Conservation (phyloP, 495 filamentous ascomycete genomes). For the Penicillium angulare region DNA sequence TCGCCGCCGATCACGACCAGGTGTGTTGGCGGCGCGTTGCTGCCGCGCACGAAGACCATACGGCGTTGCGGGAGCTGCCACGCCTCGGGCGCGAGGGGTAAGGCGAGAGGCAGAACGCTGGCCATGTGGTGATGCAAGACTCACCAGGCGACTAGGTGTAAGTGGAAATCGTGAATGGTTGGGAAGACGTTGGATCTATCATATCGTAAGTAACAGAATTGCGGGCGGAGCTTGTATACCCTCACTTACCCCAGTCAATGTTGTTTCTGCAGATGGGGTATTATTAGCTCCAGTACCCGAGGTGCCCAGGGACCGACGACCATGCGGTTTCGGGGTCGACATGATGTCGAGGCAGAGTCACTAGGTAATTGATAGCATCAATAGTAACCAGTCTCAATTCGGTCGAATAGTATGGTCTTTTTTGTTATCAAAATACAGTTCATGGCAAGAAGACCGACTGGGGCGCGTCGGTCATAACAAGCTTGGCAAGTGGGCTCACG, state of each 20-base stretch:
- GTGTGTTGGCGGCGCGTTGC: conserved; percentile 73
- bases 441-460: conserved; percentile 4
- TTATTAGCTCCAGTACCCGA: conserved; percentile 19
- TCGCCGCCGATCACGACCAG: conserved; percentile 62
- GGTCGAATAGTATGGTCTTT: background rate
- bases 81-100: conserved; percentile 35
- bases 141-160: conserved; percentile 40
- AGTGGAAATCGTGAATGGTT: conserved; percentile 34
- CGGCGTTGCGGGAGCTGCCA: conserved; percentile 59
- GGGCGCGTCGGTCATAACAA: conserved; percentile 26
- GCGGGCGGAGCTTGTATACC: background rate
- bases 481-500: conserved; percentile 6
- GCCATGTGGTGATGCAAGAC: conserved; percentile 30
- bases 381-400: background rate
- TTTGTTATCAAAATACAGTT: no score
- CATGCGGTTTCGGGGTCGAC: conserved; percentile 40
- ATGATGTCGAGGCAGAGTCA: conserved; percentile 21
- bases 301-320: conserved; percentile 30
- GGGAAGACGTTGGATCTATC: conserved; percentile 39
- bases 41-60: conserved; percentile 72
- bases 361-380: no score
- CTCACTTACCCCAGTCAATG: conserved; percentile 30
- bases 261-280: conserved; percentile 34
- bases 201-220: background rate
- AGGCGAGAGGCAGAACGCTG: conserved; percentile 37